Evolutionary conservation across 2,329 filamentous ascomycete species (phyloP), one percentile per base, ranked within the genome.

Genomic region (Epichloe uncinata): DNA sequence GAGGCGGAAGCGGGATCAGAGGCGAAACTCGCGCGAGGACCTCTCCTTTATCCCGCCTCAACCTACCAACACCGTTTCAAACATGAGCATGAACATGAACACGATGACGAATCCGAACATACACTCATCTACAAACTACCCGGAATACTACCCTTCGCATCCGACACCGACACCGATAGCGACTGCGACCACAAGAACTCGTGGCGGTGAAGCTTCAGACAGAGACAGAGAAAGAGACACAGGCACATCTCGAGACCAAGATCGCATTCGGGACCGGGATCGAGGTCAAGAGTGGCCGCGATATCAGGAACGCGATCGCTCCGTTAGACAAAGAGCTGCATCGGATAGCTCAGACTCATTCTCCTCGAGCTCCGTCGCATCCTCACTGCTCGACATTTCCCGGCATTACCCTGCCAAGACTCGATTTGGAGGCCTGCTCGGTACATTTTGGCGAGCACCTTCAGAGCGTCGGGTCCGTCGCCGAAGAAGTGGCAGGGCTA

Each of bases 331-430:
- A 33, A 49, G 49, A 36, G 45, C 49, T 20, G 59, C 64, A 7
- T 60, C 61, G 33, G 68, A 66, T 16, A 65, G 63, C 53, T 60
- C 62, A 18, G 61, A 63, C 48, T 69, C 69, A 26, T 75, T n/a
- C 20, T 49, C 71, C 18, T 62, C 63, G 30, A 77, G 71, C 50
- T 79, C 73, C 36, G 74, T 74, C 41, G 77, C 74, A n/a, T 74
- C 73, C 15, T 84, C 81, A 2, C 72, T 81, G 50, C 65, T 86
- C 49, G 82, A 87, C 58, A 81, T 87, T 48, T 85, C 83, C 45
- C 73, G 73, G 38, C 68, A 71, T 44, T 71, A 73, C 48, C 71
- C 70, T n/a, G 62, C 67, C 52, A 68, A 66, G 40, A 70, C 69
- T 6, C 68, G 72, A 49, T 67, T 70, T 40, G 72, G 75, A 53